Evolutionary conservation across 2,329 filamentous ascomycete species (phyloP), one percentile per base, ranked within the genome.

Genomic region (Stagonosporopsis cucurbitacearum): DNA sequence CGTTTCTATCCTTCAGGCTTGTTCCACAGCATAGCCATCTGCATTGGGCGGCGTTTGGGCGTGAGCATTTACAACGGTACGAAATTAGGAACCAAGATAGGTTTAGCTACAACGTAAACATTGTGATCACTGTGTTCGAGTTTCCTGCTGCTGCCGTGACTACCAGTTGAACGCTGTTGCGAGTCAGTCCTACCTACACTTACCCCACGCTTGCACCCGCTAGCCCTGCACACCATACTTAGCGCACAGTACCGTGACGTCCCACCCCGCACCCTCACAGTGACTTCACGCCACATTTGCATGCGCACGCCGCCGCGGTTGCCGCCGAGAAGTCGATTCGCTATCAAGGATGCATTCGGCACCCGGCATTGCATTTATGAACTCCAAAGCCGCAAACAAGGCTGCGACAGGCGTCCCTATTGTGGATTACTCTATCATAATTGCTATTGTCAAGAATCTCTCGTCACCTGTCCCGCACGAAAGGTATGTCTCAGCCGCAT

Each of bases 21-120:
- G 35, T 32, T 45, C 17, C 33, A 35, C 32, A 44, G 48, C 43
- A 57, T 45, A 20, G 26, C 39, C 33, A 49, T 12, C 28, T 62
- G 68, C 68, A 70, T 70, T 62, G 66, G 64, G 62, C 57, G 68
- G 69, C 43, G 67, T 68, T 65, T 26, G 37, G 56, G 47, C 28
- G 42, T 67, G 60, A 66, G 68, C 69, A 71, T 72, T 61, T 58
- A 42, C 49, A 40, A 43, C 49, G 22, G 42, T 37, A 47, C 44
- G n/a, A 42, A 8, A 50, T 56, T 15, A 37, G 26, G 25, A 30
- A n/a, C 39, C 33, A 19, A 28, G 32, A 20, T 22, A 2, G 17
- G 35, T 7, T 9, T 25, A 20, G 42, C 19, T 7, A 39, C 19
- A 39, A 23, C 19, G n/a, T 39, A 48, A 47, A 39, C 8, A 43